Base-by-base conservation (phyloP, 2,329 filamentous ascomycete species). In the Macrophomina phaseolina region DNA sequence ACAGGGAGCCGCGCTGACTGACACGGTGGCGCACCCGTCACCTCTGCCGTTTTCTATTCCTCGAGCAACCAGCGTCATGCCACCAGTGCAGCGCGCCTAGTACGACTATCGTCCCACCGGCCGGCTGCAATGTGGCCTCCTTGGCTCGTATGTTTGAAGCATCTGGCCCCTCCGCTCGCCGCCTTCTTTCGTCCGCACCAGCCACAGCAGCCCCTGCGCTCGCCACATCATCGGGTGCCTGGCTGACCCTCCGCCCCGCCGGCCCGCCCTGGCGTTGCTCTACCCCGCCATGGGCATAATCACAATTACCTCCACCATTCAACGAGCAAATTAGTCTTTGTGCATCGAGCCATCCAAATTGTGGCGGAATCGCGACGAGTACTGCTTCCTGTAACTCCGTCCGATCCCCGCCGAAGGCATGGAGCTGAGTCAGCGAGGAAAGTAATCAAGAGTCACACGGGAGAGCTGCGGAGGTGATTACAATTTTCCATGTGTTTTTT, bases 111-210 rank as follows among this genome's bases (percentile, higher is more conserved):
- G 18, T 51, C 40, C 58, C 58, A 62, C 58, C 58, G 28, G 11
- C 12, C 58, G 45, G 28, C 9, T 3, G 51, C 28, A 65, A 65
- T 18, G 63, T 65, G 63, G 51, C 63, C 61, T 64, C 58, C 53
- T 55, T 56, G 48, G 58, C 58, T 62, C 58, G 58, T 62, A 62
- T 62, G 58, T 62, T 62, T 62, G 58, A 62, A 9, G 58, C 58
- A 38, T 42, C 58, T 23, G 36, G 23, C 12, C 5, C 56, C 36
- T 38, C 36, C 36, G 7, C 36, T 7, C 11, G 36, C 53, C 23
- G n/a, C 40, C 51, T 18, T 45, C 62, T 12, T 34, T n/a, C 49
- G 5, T 30, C 34, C 18, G 61, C 36, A 32, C 23, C 12, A 45
- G 46, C 61, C 48, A 45, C 61, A 16, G 23, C 23, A 23, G 32